A percentile compares a stretch with the other conserved stretches of the same genome.
Evolutionary conservation across 257 asterid species (phyloP).

Genomic region (Solanum pinnatisectum): DNA sequence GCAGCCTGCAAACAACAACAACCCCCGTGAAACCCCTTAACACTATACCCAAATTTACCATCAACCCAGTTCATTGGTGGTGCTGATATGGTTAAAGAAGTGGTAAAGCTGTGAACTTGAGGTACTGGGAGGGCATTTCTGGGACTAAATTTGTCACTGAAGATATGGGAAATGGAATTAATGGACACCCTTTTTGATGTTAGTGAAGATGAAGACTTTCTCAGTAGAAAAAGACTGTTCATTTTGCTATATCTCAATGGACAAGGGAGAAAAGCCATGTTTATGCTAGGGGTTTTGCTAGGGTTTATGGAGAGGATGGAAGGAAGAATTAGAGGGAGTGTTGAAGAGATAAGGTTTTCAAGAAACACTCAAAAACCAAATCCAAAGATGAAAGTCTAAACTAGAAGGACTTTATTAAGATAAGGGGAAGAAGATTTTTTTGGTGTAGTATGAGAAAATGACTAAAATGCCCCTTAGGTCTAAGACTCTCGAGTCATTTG

Average conservation of each 20-base stretch:
- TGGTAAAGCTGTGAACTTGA: constrained; percentile 10
- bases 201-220: constrained; percentile 35
- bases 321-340: background rate
- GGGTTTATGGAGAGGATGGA: constrained; percentile 32
- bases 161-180: constrained; percentile 32
- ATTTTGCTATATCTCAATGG: constrained; percentile 12
- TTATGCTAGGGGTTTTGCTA: constrained; percentile 19
- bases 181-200: constrained; percentile 25
- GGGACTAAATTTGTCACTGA: constrained; percentile 12
- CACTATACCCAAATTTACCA: background rate
- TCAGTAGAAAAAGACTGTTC: constrained; percentile 43
- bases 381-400: background rate
- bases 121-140: background rate
- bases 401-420: background rate
- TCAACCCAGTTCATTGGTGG: background rate
- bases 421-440: background rate
- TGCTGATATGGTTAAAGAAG: background rate
- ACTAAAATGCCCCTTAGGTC: background rate
- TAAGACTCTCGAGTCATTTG: background rate
- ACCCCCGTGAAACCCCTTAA: constrained; percentile 45
- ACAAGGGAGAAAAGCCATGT: background rate
- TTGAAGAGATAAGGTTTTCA: background rate
- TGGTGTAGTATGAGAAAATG: background rate
- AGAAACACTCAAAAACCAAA: background rate
- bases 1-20: constrained; percentile 26